A percentile compares a stretch with the other conserved stretches of the same genome.
Conservation (phyloP, 2,329 filamentous ascomycete species). For the Pseudocercospora ulei region DNA sequence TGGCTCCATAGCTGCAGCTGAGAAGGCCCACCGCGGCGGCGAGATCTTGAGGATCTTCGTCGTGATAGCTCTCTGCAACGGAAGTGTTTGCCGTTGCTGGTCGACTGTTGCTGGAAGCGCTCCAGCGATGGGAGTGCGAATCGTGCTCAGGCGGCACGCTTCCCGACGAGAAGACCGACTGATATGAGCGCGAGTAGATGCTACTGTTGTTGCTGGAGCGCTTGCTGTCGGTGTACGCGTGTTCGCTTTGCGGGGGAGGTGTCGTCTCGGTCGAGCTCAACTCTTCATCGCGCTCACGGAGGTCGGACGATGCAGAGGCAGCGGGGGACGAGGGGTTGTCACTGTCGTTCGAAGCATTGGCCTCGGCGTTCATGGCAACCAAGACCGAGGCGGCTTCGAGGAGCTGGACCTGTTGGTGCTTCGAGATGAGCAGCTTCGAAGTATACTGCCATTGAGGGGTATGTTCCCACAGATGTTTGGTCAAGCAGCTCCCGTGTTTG, state of each 20-base stretch:
- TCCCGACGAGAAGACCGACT: conserved; percentile 53
- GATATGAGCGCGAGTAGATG: conserved; percentile 64
- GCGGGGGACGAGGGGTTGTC: conserved; percentile 78
- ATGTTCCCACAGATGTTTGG: conserved; percentile 99
- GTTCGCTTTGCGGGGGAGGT: conserved; percentile 68
- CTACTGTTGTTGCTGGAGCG: conserved; percentile 44
- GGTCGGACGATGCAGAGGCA: conserved; percentile 69
- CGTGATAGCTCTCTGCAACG: conserved; percentile 57
- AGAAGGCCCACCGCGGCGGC: conserved; percentile 83
- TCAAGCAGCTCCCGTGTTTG: conserved; percentile 99
- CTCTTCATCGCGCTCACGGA: conserved; percentile 59
- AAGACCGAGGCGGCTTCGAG: conserved; percentile 95
- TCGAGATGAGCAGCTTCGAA: conserved; percentile 95
- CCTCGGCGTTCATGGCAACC: conserved; percentile 71
- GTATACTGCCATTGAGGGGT: conserved; percentile 96
- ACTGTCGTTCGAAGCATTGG: conserved; percentile 55
- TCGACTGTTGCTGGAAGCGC: conserved; percentile 57
- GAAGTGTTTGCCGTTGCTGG: conserved; percentile 60
- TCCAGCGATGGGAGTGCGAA: conserved; percentile 56
- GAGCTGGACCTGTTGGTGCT: conserved; percentile 97
- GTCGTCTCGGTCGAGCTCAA: conserved; percentile 86
- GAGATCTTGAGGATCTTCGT: conserved; percentile 76
- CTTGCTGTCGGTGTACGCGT: conserved; percentile 41
- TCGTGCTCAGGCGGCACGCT: conserved; percentile 47
- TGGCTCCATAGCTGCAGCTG: conserved; percentile 84